Evolutionary conservation across 1,139 yeast species (phyloP).

Genomic region (Diutina mesorugosa): DNA sequence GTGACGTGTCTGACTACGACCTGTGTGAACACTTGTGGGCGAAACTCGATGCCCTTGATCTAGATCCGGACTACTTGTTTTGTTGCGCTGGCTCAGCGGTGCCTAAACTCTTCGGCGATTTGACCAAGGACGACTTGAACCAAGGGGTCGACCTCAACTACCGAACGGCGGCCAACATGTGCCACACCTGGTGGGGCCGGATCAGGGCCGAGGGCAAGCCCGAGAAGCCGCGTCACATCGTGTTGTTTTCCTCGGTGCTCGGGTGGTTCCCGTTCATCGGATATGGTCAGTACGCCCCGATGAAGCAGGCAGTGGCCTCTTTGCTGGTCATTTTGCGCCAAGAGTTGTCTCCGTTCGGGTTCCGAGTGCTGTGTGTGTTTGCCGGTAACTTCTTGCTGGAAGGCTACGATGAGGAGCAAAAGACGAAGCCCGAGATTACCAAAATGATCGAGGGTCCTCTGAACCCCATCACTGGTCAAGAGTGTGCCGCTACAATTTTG

Average conservation of each 20-base stretch:
- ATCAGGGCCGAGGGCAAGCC: conserved; percentile 2
- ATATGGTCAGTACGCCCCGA: conserved; percentile 80
- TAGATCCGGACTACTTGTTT: conserved; percentile 41
- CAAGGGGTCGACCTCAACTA: conserved; percentile 60
- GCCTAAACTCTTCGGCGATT: conserved; percentile 68
- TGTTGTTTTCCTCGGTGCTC: conserved; percentile 69
- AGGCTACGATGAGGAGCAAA: conserved; percentile 72
- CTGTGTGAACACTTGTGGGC: background rate
- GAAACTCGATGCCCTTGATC: background rate
- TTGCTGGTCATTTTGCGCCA: conserved; percentile 70
- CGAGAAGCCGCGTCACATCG: conserved; percentile 39
- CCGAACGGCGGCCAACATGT: conserved; percentile 54
- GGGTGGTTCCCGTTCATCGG: conserved; percentile 87
- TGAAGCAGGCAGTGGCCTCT: conserved; percentile 71
- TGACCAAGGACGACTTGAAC: conserved; percentile 43
- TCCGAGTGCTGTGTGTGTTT: conserved; percentile 48
- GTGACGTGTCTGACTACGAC: conserved; percentile 53
- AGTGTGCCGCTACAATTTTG: conserved; percentile 53
- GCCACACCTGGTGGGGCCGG: conserved; percentile 31
- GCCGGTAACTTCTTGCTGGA: conserved; percentile 90
- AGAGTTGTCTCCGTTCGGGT: conserved; percentile 59
- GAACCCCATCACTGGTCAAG: conserved; percentile 49
- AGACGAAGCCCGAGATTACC: conserved; percentile 79
- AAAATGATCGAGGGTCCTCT: conserved; percentile 78
- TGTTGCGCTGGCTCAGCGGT: conserved; percentile 84